Evolutionary conservation across 345 rosid genomes (phyloP).

Genomic region (Eucalyptus camaldulensis): DNA sequence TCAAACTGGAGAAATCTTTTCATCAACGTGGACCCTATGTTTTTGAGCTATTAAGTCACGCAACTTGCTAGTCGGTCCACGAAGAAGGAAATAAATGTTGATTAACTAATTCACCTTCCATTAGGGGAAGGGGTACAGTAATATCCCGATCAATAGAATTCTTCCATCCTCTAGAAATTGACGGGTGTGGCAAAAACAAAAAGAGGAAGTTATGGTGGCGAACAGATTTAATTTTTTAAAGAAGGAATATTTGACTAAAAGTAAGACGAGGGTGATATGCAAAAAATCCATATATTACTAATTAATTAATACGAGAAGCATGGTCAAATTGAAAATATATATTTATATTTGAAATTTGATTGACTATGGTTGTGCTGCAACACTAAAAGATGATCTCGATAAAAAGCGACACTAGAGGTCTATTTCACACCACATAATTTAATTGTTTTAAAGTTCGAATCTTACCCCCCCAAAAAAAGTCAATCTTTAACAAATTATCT

Average conservation of each 20-base stretch:
- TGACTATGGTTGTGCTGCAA: neutral
- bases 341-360: too few relatives aligned
- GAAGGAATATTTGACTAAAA: neutral
- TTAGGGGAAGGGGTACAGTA: neutral
- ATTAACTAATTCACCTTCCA: neutral
- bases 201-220: neutral
- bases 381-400: neutral
- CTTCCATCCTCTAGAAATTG: neutral
- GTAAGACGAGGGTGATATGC: neutral
- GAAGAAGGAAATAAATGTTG: neutral
- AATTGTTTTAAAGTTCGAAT: neutral
- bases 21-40: too few relatives aligned
- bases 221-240: too few relatives aligned
- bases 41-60: neutral
- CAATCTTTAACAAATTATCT: neutral
- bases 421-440: neutral
- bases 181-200: neutral
- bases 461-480: neutral
- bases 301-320: neutral
- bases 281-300: too few relatives aligned
- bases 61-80: neutral
- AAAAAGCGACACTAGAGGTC: neutral
- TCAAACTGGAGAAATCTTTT: rapidly evolving
- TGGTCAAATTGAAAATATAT: neutral
- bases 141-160: too few relatives aligned